phyloP scores from a whole-genome alignment of 768 basidiomycete species.

The Agrocybe praecox region DNA sequence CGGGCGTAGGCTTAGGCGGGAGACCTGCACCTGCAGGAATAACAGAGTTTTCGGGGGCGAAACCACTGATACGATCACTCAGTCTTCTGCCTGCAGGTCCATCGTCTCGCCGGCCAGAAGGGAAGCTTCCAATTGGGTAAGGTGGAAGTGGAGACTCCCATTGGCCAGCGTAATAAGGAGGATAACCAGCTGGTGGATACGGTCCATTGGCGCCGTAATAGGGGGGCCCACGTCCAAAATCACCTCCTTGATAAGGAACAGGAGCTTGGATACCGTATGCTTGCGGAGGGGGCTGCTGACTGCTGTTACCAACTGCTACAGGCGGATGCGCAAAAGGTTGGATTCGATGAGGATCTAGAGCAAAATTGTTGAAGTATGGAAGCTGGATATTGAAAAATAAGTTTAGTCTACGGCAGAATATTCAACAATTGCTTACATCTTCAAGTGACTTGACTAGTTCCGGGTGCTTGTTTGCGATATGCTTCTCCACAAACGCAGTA shows the following conservation, averaged over 20 bases:
- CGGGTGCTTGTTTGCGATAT: conserved; percentile 92
- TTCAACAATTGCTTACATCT: conserved; percentile 57
- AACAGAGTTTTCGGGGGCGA: conserved; percentile 48
- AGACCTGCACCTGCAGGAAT: conserved; percentile 72
- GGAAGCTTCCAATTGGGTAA: conserved; percentile 36
- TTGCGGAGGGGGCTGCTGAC: conserved; percentile 78
- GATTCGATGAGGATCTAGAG: conserved; percentile 92
- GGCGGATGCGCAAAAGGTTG: conserved; percentile 85
- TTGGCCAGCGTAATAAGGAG: conserved; percentile 42
- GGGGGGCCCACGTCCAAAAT: conserved; percentile 32
- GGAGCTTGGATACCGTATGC: conserved; percentile 80
- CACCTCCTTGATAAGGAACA: conserved; percentile 37
- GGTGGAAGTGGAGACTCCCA: conserved; percentile 38
- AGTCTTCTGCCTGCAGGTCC: conserved; percentile 62
- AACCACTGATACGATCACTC: conserved; percentile 82
- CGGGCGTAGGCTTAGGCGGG: conserved; percentile 74
- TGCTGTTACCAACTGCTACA: conserved; percentile 59
- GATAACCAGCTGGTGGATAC: conserved; percentile 18
- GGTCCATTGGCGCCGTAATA: conserved; percentile 35
- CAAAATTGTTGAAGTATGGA: conserved; percentile 94
- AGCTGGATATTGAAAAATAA: conserved; percentile 47
- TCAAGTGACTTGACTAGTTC: conserved; percentile 84
- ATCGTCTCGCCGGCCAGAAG: conserved; percentile 58
- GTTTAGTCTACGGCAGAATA: background rate
- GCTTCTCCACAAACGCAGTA: conserved; percentile 95